Evolutionary conservation across 495 filamentous ascomycete genomes (phyloP).

Genomic region (Podospora didyma): DNA sequence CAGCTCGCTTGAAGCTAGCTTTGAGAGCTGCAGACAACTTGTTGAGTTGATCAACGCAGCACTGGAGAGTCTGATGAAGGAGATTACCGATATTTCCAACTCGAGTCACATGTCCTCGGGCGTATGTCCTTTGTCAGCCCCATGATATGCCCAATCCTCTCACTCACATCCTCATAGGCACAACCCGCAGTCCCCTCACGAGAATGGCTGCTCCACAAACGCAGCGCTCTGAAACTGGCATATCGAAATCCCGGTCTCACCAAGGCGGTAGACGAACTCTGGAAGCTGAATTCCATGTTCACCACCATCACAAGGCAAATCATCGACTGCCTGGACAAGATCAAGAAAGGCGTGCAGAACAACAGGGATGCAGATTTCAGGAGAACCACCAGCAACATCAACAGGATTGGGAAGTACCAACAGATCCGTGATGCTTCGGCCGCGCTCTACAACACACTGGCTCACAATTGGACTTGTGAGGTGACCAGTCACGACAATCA

Average conservation of each 20-base stretch:
- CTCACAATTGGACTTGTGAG: not conserved
- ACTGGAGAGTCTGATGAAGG: not conserved
- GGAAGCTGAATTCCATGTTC: conserved; percentile 1
- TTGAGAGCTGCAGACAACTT: not conserved
- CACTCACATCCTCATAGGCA: not conserved
- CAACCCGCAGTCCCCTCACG: not conserved
- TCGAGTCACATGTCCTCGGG: not conserved
- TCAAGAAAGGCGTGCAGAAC: not conserved
- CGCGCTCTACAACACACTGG: not conserved
- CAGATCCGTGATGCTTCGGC: not conserved
- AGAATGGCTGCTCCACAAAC: not conserved
- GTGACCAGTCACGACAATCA: not conserved
- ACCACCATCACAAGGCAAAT: conserved; percentile 1
- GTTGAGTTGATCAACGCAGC: not conserved
- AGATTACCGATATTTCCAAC: not conserved
- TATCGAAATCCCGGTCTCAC: not conserved
- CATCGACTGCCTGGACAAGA: not conserved
- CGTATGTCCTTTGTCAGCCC: not conserved
- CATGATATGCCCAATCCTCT: not conserved
- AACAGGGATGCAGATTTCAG: not conserved
- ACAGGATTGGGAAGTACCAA: not conserved
- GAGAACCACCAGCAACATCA: not conserved
- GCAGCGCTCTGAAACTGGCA: not conserved
- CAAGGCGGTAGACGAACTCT: conserved; percentile 5
- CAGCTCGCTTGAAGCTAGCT: not conserved